phyloP scores from a whole-genome alignment of 2,329 filamentous ascomycete genomes.

The Talaromyces sp. region DNA sequence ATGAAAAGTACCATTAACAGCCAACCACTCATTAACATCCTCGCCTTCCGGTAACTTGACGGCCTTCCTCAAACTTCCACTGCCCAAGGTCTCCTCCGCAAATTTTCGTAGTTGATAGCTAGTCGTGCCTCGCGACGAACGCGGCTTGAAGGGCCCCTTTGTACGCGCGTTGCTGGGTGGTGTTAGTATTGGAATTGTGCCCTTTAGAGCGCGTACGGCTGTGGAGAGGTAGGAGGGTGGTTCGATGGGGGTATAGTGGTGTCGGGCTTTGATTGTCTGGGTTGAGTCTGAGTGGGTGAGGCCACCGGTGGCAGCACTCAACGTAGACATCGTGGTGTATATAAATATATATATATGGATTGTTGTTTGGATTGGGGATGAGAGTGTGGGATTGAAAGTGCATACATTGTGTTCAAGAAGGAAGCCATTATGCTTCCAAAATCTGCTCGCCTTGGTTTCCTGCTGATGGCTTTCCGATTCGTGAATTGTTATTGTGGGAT shows the following conservation, averaged over 20 bases:
- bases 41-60: slow-evolving; percentile 96
- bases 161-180: slow-evolving; percentile 73
- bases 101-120: slow-evolving; percentile 96
- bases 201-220: slow-evolving; percentile 34
- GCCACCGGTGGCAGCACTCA: background rate
- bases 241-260: slow-evolving; percentile 25
- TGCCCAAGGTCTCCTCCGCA: slow-evolving; percentile 92
- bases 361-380: slow-evolving; percentile 17
- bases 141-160: slow-evolving; percentile 85
- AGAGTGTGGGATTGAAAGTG: slow-evolving; percentile 40
- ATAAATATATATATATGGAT: slow-evolving; percentile 11
- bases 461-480: background rate
- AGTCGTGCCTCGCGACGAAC: slow-evolving; percentile 80
- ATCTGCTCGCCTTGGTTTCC: background rate
- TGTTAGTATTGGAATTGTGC: slow-evolving; percentile 40
- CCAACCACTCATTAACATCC: slow-evolving; percentile 96
- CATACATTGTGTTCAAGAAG: slow-evolving; percentile 78
- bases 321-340: slow-evolving; percentile 14
- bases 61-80: slow-evolving; percentile 89
- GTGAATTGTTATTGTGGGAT: background rate
- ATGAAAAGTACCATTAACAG: slow-evolving; percentile 72
- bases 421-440: slow-evolving; percentile 57
- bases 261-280: slow-evolving; percentile 31
- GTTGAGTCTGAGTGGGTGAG: slow-evolving; percentile 29
- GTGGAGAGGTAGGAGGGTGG: slow-evolving; percentile 38